Percentiles rank a stretch among this genome's conserved stretches.
Evolutionary conservation across 2,329 filamentous ascomycete species (phyloP).

Genomic region (Neofusicoccum umdonicola): DNA sequence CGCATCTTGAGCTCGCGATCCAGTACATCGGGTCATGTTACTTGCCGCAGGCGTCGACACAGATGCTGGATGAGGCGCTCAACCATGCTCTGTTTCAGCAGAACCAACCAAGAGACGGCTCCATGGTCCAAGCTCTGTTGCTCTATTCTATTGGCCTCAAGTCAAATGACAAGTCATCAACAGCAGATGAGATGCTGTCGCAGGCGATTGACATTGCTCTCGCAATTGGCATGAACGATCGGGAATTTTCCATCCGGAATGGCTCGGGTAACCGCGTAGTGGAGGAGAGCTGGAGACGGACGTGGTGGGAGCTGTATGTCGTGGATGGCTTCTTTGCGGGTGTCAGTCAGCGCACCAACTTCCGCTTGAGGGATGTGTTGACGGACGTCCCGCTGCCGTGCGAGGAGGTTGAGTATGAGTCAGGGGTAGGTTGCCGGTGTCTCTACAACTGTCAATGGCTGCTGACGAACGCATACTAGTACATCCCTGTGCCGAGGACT

Average conservation of each 20-base stretch:
- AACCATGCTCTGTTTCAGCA: slow-evolving; percentile 32
- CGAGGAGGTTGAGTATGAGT: slow-evolving; percentile 70
- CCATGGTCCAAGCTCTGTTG: slow-evolving; percentile 73
- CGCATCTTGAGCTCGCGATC: slow-evolving; percentile 54
- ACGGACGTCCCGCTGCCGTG: slow-evolving; percentile 74
- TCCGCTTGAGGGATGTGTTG: slow-evolving; percentile 64
- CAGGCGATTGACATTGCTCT: slow-evolving; percentile 70
- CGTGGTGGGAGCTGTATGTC: slow-evolving; percentile 87
- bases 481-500: slow-evolving; percentile 43
- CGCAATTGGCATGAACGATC: slow-evolving; percentile 71
- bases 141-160: slow-evolving; percentile 76
- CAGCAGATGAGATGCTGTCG: slow-evolving; percentile 64
- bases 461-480: slow-evolving; percentile 21
- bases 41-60: slow-evolving; percentile 44
- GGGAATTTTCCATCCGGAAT: slow-evolving; percentile 63
- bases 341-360: slow-evolving; percentile 69
- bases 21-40: slow-evolving; percentile 58
- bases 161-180: slow-evolving; percentile 68
- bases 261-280: slow-evolving; percentile 64
- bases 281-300: slow-evolving; percentile 81
- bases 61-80: slow-evolving; percentile 43
- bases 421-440: slow-evolving; percentile 29
- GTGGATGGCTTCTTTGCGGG: slow-evolving; percentile 82
- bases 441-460: background rate
- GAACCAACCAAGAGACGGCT: slow-evolving; percentile 41